These are phyloP conservation scores for Albatrellus ellisii DNA, from an alignment of 768 basidiomycete species.

Conservation along the genomic window DNA sequence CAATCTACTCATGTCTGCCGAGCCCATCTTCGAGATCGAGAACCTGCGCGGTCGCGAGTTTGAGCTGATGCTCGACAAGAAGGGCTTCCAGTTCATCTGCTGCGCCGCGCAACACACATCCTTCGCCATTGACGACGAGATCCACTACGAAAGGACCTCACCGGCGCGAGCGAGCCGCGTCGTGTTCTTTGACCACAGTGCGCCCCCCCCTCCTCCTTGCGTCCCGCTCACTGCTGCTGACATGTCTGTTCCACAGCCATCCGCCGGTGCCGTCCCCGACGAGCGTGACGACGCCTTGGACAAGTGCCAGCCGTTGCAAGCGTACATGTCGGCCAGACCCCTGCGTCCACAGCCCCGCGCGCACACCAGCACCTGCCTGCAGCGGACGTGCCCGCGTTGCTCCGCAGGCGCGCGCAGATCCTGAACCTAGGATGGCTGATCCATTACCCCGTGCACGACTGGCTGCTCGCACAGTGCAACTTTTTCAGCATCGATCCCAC, in stretches of 20 bases:
- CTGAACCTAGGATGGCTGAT: constrained; percentile 45
- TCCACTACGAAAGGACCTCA: constrained; percentile 43
- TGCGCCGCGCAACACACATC: constrained; percentile 29
- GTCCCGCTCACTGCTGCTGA: neutral
- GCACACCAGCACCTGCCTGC: constrained; percentile 31
- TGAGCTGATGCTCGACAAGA: too few relatives aligned
- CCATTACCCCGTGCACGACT: constrained; percentile 28
- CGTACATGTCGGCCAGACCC: constrained; percentile 35
- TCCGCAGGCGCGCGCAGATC: constrained; percentile 35
- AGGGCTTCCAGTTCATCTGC: constrained; percentile 35
- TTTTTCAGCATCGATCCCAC: constrained; percentile 26
- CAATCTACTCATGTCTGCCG: too few relatives aligned
- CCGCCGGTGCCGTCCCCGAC: constrained; percentile 27
- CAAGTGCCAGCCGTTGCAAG: constrained; percentile 29
- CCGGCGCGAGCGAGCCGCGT: constrained; percentile 47
- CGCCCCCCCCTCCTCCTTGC: constrained; percentile 14
- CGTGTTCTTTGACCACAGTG: constrained; percentile 54
- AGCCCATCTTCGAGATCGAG: constrained; percentile 28
- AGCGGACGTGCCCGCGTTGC: constrained; percentile 24
- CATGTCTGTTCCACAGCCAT: constrained; percentile 29
- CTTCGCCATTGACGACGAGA: constrained; percentile 37
- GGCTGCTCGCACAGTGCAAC: constrained; percentile 35
- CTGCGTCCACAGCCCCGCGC: constrained; percentile 24
- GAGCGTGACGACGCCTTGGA: constrained; percentile 22
- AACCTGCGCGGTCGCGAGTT: constrained; percentile 40